Percentiles rank a stretch among this genome's conserved stretches.
These are phyloP conservation scores for Candida silvatica DNA, from an alignment of 805 yeast genomes.

Conservation along the genomic window DNA sequence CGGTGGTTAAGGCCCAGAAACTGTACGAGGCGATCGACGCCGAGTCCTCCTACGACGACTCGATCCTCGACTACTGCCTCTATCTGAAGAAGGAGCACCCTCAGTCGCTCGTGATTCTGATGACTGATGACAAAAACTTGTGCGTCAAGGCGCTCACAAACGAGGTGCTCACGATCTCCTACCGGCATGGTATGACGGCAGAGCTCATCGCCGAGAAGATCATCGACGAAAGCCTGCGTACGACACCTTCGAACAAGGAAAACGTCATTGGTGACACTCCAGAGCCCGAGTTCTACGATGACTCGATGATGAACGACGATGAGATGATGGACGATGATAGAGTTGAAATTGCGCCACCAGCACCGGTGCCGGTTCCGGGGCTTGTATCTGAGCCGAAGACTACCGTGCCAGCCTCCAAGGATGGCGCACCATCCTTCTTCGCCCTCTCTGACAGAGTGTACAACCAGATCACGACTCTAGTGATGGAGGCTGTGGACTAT, in stretches of 20 bases:
- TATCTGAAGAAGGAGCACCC: slow-evolving; percentile 38
- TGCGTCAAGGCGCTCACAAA: slow-evolving; percentile 71
- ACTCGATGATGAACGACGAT: slow-evolving; percentile 1
- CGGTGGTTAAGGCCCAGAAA: slow-evolving; percentile 58
- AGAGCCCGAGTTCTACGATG: background rate
- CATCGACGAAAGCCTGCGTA: slow-evolving; percentile 6
- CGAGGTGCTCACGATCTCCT: slow-evolving; percentile 55
- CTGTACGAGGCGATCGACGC: slow-evolving; percentile 42
- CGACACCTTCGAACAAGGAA: background rate
- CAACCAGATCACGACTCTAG: slow-evolving; percentile 32
- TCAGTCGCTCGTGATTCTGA: slow-evolving; percentile 39
- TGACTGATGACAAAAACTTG: slow-evolving; percentile 80
- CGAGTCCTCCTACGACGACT: slow-evolving; percentile 54
- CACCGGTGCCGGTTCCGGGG: background rate
- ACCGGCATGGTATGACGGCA: slow-evolving; percentile 35
- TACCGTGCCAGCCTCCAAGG: background rate
- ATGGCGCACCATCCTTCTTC: background rate
- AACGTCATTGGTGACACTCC: background rate
- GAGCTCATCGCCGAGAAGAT: slow-evolving; percentile 32
- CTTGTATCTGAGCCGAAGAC: background rate
- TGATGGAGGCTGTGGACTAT: slow-evolving; percentile 37
- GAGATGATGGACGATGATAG: slow-evolving; percentile 1
- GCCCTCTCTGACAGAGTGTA: slow-evolving; percentile 18
- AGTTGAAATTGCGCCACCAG: background rate
- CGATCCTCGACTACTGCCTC: slow-evolving; percentile 78